Conservation (phyloP, 1,139 yeast species). For the Yamadazyma songkhlaensis region DNA sequence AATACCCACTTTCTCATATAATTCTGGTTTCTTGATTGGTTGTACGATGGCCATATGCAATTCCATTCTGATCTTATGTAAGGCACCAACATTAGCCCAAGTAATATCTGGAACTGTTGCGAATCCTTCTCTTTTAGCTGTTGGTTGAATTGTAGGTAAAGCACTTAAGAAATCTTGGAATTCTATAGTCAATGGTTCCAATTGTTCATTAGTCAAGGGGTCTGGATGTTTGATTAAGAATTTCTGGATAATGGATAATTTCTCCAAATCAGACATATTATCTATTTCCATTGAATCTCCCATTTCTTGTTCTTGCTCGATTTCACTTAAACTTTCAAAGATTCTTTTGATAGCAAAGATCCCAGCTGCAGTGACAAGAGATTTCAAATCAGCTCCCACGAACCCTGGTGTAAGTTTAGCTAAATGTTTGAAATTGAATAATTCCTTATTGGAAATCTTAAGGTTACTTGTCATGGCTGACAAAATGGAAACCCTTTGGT, state of each 20-base stretch:
- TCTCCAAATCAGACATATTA: conserved; percentile 34
- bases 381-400: conserved; percentile 96
- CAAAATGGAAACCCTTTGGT: conserved; percentile 73
- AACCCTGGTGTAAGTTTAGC: conserved; percentile 97
- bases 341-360: conserved; percentile 91
- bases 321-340: conserved; percentile 50
- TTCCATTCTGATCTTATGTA: conserved; percentile 76
- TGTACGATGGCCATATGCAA: conserved; percentile 96
- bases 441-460: conserved; percentile 57
- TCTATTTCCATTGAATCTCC: conserved; percentile 46
- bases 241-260: conserved; percentile 65
- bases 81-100: conserved; percentile 94
- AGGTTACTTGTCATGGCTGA: conserved; percentile 67
- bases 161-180: conserved; percentile 82
- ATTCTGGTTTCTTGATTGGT: conserved; percentile 90
- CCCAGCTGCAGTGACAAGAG: conserved; percentile 94
- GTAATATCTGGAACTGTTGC: conserved; percentile 98
- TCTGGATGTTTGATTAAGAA: conserved; percentile 75
- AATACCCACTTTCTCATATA: conserved; percentile 87
- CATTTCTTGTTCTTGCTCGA: conserved; percentile 17
- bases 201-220: conserved; percentile 72
- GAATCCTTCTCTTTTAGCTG: conserved; percentile 97
- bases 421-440: conserved; percentile 63
- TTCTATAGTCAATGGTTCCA: conserved; percentile 70
- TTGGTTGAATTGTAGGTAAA: conserved; percentile 91